Evolutionary conservation across 1,284 basidiomycete species (phyloP).

Genomic region (Vanrija humicola): DNA sequence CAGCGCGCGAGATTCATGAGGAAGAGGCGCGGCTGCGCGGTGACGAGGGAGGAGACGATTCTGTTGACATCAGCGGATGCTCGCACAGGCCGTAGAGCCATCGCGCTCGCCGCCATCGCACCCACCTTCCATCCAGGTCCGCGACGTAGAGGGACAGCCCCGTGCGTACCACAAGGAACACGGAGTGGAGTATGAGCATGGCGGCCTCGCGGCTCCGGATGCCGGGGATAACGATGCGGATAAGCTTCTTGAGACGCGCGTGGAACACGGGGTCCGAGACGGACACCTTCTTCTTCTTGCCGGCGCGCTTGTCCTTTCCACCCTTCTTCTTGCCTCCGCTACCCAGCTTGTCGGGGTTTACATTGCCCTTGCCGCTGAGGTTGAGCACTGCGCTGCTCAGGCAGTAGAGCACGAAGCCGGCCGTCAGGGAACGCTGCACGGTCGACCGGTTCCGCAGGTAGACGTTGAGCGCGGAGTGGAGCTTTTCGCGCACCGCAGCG

Average conservation of each 20-base stretch:
- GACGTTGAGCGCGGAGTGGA: conserved; percentile 17
- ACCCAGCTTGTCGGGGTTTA: neutral
- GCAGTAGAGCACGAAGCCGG: conserved; percentile 43
- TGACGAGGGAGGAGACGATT: conserved; percentile 93
- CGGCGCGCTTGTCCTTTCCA: conserved; percentile 4
- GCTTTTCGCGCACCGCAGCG: neutral
- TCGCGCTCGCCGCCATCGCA: neutral
- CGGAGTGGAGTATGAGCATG: conserved; percentile 80
- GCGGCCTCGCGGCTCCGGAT: conserved; percentile 79
- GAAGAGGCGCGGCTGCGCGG: conserved; percentile 75
- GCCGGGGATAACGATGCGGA: conserved; percentile 85
- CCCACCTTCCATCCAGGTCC: conserved; percentile 79
- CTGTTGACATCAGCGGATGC: conserved; percentile 48
- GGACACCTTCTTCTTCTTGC: conserved; percentile 24
- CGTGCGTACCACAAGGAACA: conserved; percentile 81
- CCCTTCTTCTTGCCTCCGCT: conserved; percentile 4
- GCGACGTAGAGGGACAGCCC: conserved; percentile 94
- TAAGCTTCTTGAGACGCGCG: conserved; percentile 67
- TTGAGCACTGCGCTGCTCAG: conserved; percentile 31
- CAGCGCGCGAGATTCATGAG: conserved; percentile 80
- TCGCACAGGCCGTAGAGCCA: neutral
- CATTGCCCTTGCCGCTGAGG: conserved; percentile 25
- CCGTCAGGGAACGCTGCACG: conserved; percentile 63
- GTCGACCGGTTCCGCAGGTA: conserved; percentile 64
- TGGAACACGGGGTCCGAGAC: conserved; percentile 84